These are phyloP conservation scores for Geranomyces michiganensis DNA, from an alignment of 192 early-diverging fungal species.

Conservation along the genomic window DNA sequence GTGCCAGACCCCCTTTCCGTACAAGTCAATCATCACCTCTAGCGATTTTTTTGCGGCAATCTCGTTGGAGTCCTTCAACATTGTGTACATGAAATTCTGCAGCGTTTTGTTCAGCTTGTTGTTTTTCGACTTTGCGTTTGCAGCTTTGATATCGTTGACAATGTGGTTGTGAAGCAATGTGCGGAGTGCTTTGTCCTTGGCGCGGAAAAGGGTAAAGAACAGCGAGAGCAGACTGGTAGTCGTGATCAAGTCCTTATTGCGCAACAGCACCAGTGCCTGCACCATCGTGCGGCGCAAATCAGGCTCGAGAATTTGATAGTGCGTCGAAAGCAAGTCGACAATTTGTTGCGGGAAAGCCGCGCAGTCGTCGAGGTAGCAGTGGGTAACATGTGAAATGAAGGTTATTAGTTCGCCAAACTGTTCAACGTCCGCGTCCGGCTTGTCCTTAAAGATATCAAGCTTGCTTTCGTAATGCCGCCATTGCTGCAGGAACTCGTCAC, in stretches of 20 bases:
- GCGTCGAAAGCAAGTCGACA: slow-evolving; percentile 78
- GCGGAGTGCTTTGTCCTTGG: slow-evolving; percentile 89
- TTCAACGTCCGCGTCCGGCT: slow-evolving; percentile 71
- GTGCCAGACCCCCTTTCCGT: slow-evolving; percentile 96
- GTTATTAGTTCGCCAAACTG: slow-evolving; percentile 87
- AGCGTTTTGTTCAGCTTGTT: slow-evolving; percentile 97
- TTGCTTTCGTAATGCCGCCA: slow-evolving; percentile 87
- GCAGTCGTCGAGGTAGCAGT: slow-evolving; percentile 82
- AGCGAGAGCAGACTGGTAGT: slow-evolving; percentile 74
- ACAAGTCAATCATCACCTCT: slow-evolving; percentile 96
- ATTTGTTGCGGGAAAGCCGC: slow-evolving; percentile 82
- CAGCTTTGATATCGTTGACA: slow-evolving; percentile 91
- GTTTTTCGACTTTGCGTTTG: slow-evolving; percentile 92
- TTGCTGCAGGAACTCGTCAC: slow-evolving; percentile 93
- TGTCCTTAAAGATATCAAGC: slow-evolving; percentile 85
- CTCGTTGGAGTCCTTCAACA: slow-evolving; percentile 73
- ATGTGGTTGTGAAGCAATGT: slow-evolving; percentile 90
- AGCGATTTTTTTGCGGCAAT: slow-evolving; percentile 96
- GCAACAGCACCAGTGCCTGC: slow-evolving; percentile 84
- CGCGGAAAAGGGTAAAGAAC: slow-evolving; percentile 96
- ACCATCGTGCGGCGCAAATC: slow-evolving; percentile 87
- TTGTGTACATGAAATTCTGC: slow-evolving; percentile 98
- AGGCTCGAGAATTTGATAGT: slow-evolving; percentile 80
- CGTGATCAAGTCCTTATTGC: slow-evolving; percentile 77
- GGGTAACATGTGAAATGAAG: slow-evolving; percentile 86